Percentiles rank a stretch among this genome's conserved stretches.
These are phyloP conservation scores for Pittosporum tobira DNA, from an alignment of 129 eudicot genomes.

Conservation along the genomic window DNA sequence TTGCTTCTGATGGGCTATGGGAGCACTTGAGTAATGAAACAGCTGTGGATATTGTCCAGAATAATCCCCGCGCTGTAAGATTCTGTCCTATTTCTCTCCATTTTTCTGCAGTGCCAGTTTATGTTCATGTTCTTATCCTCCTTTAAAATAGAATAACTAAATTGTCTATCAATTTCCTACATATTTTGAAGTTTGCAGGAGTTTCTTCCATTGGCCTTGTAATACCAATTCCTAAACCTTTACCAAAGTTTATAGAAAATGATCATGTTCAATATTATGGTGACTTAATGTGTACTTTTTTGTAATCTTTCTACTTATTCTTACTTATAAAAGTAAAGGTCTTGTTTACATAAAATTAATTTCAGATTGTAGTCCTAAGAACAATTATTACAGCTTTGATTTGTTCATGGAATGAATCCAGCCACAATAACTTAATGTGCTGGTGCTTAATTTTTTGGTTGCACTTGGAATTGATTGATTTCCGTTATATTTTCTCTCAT, in stretches of 20 bases:
- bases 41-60: constrained; percentile 67
- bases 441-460: neutral
- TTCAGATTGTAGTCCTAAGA: neutral
- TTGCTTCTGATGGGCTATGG: constrained; percentile 83
- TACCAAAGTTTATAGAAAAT: too few species aligned
- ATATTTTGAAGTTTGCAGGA: too few species aligned
- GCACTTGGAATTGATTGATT: neutral
- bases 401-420: neutral
- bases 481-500: too few species aligned
- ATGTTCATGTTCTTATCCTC: neutral
- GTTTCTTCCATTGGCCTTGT: too few species aligned
- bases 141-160: too few species aligned
- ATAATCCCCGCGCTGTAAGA: constrained; percentile 53
- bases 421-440: neutral
- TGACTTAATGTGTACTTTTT: too few species aligned
- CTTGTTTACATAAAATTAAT: too few species aligned
- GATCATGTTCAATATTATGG: too few species aligned
- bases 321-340: too few species aligned
- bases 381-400: neutral
- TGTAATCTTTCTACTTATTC: too few species aligned
- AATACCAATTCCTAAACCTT: too few species aligned
- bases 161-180: too few species aligned
- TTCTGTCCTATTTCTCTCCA: constrained; percentile 2
- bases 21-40: constrained; percentile 67
- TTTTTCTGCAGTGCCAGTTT: neutral